Conservation (phyloP, 202 grass and related monocot genomes). For the Saccharum hybrid region DNA sequence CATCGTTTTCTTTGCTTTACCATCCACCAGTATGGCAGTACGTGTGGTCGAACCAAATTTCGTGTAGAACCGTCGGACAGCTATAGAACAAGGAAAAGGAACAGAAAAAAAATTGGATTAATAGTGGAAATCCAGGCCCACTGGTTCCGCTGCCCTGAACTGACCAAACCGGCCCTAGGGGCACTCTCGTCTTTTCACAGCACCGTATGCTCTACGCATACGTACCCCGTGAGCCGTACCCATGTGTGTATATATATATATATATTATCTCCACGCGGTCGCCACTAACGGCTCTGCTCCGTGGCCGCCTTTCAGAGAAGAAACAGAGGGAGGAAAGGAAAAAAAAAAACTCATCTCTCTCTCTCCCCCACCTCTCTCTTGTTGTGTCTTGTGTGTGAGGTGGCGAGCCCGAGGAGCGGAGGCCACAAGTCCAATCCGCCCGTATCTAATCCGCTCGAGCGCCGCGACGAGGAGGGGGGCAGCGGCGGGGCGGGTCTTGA, state of each 20-base stretch:
- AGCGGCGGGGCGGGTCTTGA: neutral
- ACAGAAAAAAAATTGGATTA: neutral
- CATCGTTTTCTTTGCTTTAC: constrained; percentile 1
- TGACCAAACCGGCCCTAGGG: neutral
- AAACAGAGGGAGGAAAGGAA: rapidly evolving
- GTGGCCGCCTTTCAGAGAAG: neutral
- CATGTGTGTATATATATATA: constrained; percentile 2
- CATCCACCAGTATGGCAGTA: neutral
- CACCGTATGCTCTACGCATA: constrained; percentile 19
- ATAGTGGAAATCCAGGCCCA: constrained; percentile 7
- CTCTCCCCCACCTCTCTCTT: neutral
- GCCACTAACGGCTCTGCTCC: constrained; percentile 45
- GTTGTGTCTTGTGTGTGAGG: neutral
- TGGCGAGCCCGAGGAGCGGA: constrained; percentile 47
- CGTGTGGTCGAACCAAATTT: neutral
- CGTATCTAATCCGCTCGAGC: constrained; percentile 44
- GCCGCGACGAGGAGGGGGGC: neutral
- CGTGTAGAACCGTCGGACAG: constrained; percentile 24
- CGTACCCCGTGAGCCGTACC: neutral
- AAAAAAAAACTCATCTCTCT: neutral
- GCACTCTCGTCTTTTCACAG: neutral
- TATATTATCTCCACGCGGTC: neutral
- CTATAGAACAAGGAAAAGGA: neutral
- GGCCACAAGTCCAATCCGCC: constrained; percentile 44
- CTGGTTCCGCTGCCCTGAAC: neutral